Base-by-base conservation (phyloP, 768 basidiomycete species). In the Agrocybe pediades region DNA sequence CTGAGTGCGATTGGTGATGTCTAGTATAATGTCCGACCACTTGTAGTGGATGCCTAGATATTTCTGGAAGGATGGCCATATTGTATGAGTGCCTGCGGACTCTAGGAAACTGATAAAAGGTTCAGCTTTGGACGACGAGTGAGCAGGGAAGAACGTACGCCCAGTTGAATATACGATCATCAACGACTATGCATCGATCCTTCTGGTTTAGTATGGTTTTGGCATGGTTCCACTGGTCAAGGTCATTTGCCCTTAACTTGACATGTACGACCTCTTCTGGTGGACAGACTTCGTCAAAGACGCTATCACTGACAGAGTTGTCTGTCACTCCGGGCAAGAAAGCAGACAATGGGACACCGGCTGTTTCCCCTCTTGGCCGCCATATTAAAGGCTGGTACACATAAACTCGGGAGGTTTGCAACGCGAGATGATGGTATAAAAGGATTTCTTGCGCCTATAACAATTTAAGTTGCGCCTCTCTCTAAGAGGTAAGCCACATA, bases 301-400 rank as follows among this genome's bases (percentile, higher is more conserved):
- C 54, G 16, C 68, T 64, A 29, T 68, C 64, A 55, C 63, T 72
- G 44, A 78, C 65, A 26, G 71, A 64, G n/a, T 65, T 68, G 19
- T 68, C 65, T 3, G 76, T 76, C 8, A 71, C 66, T 15, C 78
- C 75, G 8, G 58, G 59, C 13, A 80, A 65, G 44, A 79, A 80
- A 9, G 74, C 76, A 9, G 76, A 77, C 27, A 78, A 59, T 9
- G 79, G 77, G 0, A 78, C 69, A 2, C 60, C 58, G 24, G 75
- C 70, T 11, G 74, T 63, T 29, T 72, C 68, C 21, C 76, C 74
- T 30, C 77, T 67, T 40, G 75, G 72, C 20, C 75, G 69, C 77
- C 78, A 79, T 40, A 78, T 68, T 23, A 79, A 57, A 9, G 77
- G 74, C 51, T 80, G 76, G 55, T 77, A 78, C 7, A 74, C 72